Percentiles rank a stretch among this genome's conserved stretches.
phyloP scores from a whole-genome alignment of 768 basidiomycete species.

The Suillus sp. region DNA sequence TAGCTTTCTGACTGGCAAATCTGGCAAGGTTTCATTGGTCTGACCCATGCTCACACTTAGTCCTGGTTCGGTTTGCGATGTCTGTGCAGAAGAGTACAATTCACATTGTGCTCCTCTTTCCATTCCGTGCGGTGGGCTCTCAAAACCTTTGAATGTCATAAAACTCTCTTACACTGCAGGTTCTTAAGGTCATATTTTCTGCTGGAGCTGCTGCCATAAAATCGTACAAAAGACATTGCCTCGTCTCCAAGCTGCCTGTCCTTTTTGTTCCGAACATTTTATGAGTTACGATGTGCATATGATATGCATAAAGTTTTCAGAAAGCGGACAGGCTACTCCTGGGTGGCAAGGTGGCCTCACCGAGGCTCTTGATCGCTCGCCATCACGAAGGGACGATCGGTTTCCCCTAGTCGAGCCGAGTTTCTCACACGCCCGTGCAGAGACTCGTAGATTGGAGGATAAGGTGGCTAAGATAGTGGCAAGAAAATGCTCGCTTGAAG shows the following conservation, averaged over 20 bases:
- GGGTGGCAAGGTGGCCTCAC: constrained; percentile 53
- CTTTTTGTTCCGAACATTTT: constrained; percentile 82
- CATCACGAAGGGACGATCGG: constrained; percentile 49
- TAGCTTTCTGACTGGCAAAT: constrained; percentile 39
- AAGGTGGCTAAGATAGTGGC: constrained; percentile 77
- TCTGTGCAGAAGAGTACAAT: constrained; percentile 86
- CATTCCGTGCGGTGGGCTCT: constrained; percentile 72
- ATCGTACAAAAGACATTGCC: constrained; percentile 80
- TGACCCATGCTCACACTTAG: constrained; percentile 76
- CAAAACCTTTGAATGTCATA: constrained; percentile 17
- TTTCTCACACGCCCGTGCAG: constrained; percentile 44
- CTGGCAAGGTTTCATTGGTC: constrained; percentile 40
- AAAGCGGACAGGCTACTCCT: constrained; percentile 70
- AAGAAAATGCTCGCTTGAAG: constrained; percentile 87
- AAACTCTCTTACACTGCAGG: neutral
- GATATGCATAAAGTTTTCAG: constrained; percentile 75
- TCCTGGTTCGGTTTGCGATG: constrained; percentile 84
- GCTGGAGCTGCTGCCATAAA: constrained; percentile 72
- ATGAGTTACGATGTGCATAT: constrained; percentile 64
- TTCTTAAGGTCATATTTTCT: constrained; percentile 72
- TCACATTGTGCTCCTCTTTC: constrained; percentile 73
- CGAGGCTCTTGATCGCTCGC: constrained; percentile 44
- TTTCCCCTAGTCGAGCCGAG: constrained; percentile 47
- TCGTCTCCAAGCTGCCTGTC: constrained; percentile 70
- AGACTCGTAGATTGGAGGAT: constrained; percentile 71